Evolutionary conservation across 2,329 filamentous ascomycete species (phyloP), one percentile per base, ranked within the genome.

Genomic region (Drechmeria coniospora): DNA sequence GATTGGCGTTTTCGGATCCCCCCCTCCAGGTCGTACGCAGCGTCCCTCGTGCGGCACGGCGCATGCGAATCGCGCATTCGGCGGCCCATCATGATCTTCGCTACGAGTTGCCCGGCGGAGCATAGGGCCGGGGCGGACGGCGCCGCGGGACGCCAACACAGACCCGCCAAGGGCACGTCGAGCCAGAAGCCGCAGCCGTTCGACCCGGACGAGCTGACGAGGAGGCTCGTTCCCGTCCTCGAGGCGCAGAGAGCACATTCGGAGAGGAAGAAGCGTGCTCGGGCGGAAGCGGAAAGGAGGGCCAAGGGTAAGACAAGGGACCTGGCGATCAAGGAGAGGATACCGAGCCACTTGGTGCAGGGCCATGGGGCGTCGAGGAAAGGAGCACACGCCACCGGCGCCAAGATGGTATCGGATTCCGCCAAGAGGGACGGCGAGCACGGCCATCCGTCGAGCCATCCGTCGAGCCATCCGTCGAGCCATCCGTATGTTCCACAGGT

Each of bases 171-270:
- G 23, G 19, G 16, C 4, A 8, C 13, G 15, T 20, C 26, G 11
- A 15, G 15, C 21, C 22, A 23, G 15, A 38, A 40, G 1, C 43
- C 51, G 8, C 38, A 46, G 18, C 46, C 53, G 2, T 47, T 74
- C 25, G 68, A 74, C 33, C 54, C 70, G 0, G 57, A 64, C 16
- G 68, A 75, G 30, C 47, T 75, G 16, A 56, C 59, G 8, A 56
- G 61, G 18, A 61, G 68, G 12, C 54, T 75, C 15, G 53, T 56
- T 26, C 36, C 57, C 8, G 61, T 74, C 12, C 48, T 68, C 10
- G 56, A 54, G 5, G 57, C 71, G 33, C 63, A 65, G 34, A 63
- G 62, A 33, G 47, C 51, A 6, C 43, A 45, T 9, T 48, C 54
- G 4, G 53, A 58, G 28, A 45, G 43, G 36, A 50, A 46, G 31